Evolutionary conservation across 371 early-diverging fungal species (phyloP), one percentile per base, ranked within the genome.

Genomic region (Entomophthora muscae): DNA sequence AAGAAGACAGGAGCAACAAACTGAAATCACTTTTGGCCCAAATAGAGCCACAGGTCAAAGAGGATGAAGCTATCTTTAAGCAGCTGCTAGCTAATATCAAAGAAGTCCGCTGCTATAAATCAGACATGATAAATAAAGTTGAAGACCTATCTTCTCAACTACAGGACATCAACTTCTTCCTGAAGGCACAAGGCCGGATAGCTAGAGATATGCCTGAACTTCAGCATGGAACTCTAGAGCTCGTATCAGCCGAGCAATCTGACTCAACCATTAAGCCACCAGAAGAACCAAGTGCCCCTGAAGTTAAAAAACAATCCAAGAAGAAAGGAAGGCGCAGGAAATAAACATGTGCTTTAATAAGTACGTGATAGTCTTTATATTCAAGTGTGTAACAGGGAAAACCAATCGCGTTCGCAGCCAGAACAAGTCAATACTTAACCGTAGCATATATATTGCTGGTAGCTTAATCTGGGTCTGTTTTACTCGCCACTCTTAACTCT

Each of bases 141-240:
- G 55, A 55, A 12, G 55, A 55, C 28, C 21, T 55, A 55, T 24
- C 24, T 55, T n/a, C 55, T 27, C 55, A 55, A 27, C 55, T 55
- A 3, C 55, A 27, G 10, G 55, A 55, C 26, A 26, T 55, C 55
- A 55, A 55, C 26, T 55, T 24, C 28, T 24, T 27, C 10, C 22
- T 55, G 24, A n/a, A 21, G 5, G 28, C 28, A 5, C 55, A 55
- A 26, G 21, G 55, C 24, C 10, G 21, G 55, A 55, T 55, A 5
- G 55, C 42, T 10, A 42, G 42, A 42, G 42, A 42, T 10, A 5
- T 42, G 42, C 42, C 42, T 42, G 42, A 42, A 42, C 42, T 42
- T 42, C 42, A 42, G 42, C 42, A 17, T 17, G 42, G 42, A 10
- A 42, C 42, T 42, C 17, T 42, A 17, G 42, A 42, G 17, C 17